phyloP scores from a whole-genome alignment of 2,329 filamentous ascomycete species.

The Elsinoe perseae region DNA sequence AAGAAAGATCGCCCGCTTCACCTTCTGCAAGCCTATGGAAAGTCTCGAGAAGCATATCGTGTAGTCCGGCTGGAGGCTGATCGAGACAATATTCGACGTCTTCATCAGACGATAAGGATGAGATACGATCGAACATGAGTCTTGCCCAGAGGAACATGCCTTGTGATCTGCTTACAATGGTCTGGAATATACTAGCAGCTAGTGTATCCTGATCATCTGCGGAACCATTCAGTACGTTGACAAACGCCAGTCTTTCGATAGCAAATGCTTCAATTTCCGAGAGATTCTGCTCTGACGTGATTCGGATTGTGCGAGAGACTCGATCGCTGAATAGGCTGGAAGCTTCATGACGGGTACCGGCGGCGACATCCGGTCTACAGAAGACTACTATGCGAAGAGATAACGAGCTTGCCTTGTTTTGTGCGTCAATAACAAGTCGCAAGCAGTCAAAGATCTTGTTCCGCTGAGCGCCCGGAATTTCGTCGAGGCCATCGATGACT shows the following conservation, averaged over 20 bases:
- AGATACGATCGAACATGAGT: slow-evolving; percentile 1
- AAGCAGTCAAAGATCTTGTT: background rate
- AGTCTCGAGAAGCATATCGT: background rate
- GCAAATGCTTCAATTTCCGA: background rate
- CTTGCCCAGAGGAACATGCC: slow-evolving; percentile 8
- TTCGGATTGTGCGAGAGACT: background rate
- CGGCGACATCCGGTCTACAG: slow-evolving; percentile 3
- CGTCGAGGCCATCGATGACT: background rate
- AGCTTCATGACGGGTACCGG: background rate
- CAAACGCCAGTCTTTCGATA: background rate
- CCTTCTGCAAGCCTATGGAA: background rate
- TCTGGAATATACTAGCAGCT: background rate
- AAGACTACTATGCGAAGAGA: background rate
- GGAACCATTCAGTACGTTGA: background rate
- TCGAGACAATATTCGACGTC: background rate
- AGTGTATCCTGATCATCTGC: background rate
- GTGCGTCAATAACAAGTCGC: background rate
- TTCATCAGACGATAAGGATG: background rate
- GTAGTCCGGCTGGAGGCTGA: background rate
- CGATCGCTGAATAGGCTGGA: background rate
- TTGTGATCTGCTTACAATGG: background rate
- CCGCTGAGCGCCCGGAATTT: background rate
- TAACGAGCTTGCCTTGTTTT: background rate
- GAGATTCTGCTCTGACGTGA: background rate
- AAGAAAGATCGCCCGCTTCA: background rate